phyloP scores from a whole-genome alignment of 148 eudicot genomes.

The Chenopodium quinoa region DNA sequence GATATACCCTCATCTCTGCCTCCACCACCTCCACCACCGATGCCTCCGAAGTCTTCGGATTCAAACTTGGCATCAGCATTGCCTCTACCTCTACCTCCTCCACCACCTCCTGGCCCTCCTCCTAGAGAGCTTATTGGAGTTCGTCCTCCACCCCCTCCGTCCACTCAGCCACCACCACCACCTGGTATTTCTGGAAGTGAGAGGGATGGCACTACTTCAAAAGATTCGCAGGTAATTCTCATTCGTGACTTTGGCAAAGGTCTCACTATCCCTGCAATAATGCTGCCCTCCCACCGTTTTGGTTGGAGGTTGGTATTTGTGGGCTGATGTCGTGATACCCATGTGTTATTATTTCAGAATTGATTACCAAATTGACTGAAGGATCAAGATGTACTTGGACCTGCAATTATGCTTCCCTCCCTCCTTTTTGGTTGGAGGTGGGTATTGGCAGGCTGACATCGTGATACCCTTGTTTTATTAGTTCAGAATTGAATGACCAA shows the following conservation, averaged over 20 bases:
- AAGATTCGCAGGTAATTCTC: slow-evolving; percentile 48
- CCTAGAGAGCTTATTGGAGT: slow-evolving; percentile 55
- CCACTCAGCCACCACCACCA: slow-evolving; percentile 63
- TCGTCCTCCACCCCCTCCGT: slow-evolving; percentile 59
- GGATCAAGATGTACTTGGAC: neutral
- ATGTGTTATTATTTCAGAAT: neutral
- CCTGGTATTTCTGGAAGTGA: slow-evolving; percentile 60
- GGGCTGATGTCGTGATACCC: neutral
- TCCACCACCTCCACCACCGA: slow-evolving; percentile 87
- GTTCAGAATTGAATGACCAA: neutral
- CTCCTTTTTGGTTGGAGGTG: neutral
- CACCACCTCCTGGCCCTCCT: slow-evolving; percentile 71
- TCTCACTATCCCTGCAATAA: neutral
- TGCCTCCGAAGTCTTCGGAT: slow-evolving; percentile 65
- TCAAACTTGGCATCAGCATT: slow-evolving; percentile 48
- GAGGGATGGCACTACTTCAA: slow-evolving; percentile 42
- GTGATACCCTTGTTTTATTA: neutral
- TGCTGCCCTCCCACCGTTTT: neutral
- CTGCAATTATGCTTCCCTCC: neutral
- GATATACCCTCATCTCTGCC: slow-evolving; percentile 61
- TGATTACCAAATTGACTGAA: neutral
- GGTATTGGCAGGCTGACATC: neutral
- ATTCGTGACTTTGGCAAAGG: neutral
- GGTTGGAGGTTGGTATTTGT: neutral
- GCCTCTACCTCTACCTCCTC: slow-evolving; percentile 60